Base-by-base conservation (phyloP, 1,284 basidiomycete genomes). In the Fomitiporia mediterranea region DNA sequence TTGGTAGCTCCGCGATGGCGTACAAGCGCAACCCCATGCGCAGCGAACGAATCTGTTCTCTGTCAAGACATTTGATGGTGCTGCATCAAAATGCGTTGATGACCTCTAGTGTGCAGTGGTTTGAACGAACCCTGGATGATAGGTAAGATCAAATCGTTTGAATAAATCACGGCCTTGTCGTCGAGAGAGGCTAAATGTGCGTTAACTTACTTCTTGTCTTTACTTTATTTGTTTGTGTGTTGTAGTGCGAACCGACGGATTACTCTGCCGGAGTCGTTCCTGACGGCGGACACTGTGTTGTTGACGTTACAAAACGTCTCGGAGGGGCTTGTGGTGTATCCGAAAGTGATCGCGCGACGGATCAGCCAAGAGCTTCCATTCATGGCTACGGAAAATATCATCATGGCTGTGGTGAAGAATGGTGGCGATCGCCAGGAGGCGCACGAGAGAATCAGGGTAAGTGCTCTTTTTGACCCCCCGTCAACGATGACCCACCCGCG, bases 21-120 rank as follows among this genome's bases (percentile, higher is more conserved):
- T 99, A 99, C 84, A 99, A 99, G 77, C 84, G 97, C 60, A 99
- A 99, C 74, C 97, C 97, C 1, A 99, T 99, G 97, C 91, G 97
- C 55, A 95, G 85, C 60, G 97, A 99, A 74, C 89, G 97, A 47
- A 90, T 98, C 51, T 99, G 97, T 78, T 94, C 91, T 65, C 82
- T 99, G 44, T 81, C 96, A 19, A 79, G 97, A 56, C 94, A 97
- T 73, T 75, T 98, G 50, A 92, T 97, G 93, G 84, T 87, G 51
- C 79, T 94, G 61, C 93, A 94, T 68, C 92, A 96, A 72, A 95
- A 97, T 72, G 86, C 93, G 38, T 78, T 97, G 56, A 93, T 93
- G 87, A 98, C 95, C 13, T 76, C 87, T 21, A 87, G 86, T 55
- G 89, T 94, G 28, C 95, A 98, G 70, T 98, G 94, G 95, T 93